phyloP scores from a whole-genome alignment of 495 filamentous ascomycete species.

The Evernia prunastri region DNA sequence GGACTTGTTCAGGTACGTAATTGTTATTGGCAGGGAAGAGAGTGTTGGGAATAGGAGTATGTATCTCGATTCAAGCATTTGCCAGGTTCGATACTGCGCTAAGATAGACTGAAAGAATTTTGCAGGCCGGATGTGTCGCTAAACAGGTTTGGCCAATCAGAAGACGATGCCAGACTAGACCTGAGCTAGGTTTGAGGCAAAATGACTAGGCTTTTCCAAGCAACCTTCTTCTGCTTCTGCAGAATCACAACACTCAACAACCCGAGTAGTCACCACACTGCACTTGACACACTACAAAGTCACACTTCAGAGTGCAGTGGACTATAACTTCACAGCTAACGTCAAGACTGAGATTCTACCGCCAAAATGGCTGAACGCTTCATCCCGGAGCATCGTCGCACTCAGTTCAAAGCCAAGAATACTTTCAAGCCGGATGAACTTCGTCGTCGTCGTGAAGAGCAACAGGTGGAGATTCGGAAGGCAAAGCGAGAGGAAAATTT shows the following conservation, averaged over 20 bases:
- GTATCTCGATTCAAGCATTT: background rate
- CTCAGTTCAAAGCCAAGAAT: slow-evolving; percentile 97
- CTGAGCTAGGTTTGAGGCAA: background rate
- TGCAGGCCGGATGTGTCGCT: background rate
- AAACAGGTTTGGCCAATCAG: background rate
- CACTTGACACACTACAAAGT: background rate
- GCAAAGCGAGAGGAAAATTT: slow-evolving; percentile 97
- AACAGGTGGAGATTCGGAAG: slow-evolving; percentile 97
- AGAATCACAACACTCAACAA: slow-evolving; percentile 3
- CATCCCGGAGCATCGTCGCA: slow-evolving; percentile 98
- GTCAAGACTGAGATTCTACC: slow-evolving; percentile 3
- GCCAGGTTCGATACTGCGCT: background rate
- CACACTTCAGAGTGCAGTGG: background rate
- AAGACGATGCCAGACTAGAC: background rate
- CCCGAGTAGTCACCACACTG: background rate
- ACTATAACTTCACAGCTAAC: background rate
- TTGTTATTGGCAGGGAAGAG: no score
- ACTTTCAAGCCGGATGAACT: slow-evolving; percentile 99
- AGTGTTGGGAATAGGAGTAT: no score
- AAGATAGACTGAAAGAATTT: background rate
- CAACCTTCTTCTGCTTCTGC: background rate
- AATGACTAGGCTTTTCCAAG: background rate
- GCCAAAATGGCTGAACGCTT: slow-evolving; percentile 85
- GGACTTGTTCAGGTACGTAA: background rate
- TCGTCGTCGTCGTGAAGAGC: slow-evolving; percentile 95